These are phyloP conservation scores for Chernovozyma aurita DNA, from an alignment of 1,139 yeast species.

Conservation along the genomic window DNA sequence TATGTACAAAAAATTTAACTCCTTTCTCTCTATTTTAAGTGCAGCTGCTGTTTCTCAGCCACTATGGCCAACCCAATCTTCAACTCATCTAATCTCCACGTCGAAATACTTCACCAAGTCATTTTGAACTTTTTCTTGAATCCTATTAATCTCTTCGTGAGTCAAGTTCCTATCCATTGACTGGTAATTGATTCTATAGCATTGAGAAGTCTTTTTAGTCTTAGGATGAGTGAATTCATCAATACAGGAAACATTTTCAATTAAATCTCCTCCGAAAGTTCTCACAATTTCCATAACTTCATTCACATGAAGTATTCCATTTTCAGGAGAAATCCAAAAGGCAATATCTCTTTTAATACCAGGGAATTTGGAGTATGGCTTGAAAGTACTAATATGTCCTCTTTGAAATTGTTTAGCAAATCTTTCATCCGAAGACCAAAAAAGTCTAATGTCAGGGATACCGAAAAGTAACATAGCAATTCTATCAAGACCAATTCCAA, in stretches of 20 bases:
- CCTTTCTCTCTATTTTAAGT: too few relatives aligned
- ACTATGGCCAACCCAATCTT: too few relatives aligned
- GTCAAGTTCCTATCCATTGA: conserved; percentile 93
- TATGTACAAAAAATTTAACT: too few relatives aligned
- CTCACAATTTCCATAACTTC: conserved; percentile 94
- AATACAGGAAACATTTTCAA: conserved; percentile 75
- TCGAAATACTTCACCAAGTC: conserved; percentile 48
- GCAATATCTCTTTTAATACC: conserved; percentile 84
- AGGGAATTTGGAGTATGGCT: conserved; percentile 89
- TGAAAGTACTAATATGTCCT: conserved; percentile 67
- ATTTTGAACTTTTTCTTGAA: conserved; percentile 61
- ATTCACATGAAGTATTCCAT: conserved; percentile 59
- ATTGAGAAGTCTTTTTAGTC: conserved; percentile 69
- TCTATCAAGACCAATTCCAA: conserved; percentile 93
- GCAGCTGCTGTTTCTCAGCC: too few relatives aligned
- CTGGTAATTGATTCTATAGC: conserved; percentile 88
- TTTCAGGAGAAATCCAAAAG: conserved; percentile 67
- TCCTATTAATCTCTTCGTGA: conserved; percentile 68
- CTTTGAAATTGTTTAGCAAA: conserved; percentile 67
- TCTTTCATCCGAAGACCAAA: conserved; percentile 85
- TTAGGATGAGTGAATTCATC: conserved; percentile 88
- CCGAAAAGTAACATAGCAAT: conserved; percentile 94
- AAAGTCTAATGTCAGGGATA: conserved; percentile 88
- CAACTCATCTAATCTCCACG: conserved; percentile 56
- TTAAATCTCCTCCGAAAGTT: conserved; percentile 77